Percentiles rank a stretch among this genome's conserved stretches.
Conservation (phyloP, 805 yeast genomes). For the Suhomyces emberorum region DNA sequence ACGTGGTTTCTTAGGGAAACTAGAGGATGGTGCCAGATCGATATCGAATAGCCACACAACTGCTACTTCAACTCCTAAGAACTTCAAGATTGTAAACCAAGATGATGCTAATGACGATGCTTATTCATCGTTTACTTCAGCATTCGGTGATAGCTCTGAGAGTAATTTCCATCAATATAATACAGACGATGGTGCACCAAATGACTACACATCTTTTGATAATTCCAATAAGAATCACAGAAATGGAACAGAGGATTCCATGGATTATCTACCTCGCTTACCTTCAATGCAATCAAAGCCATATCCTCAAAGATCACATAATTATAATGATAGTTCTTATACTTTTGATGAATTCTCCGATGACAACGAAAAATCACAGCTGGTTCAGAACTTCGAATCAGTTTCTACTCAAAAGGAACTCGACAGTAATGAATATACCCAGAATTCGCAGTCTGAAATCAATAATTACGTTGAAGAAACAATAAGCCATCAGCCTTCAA, state of each 20-base stretch:
- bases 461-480: conserved; percentile 4
- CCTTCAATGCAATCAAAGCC: not conserved
- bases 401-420: conserved; percentile 1
- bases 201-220: conserved; percentile 14
- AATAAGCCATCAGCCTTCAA: conserved; percentile 10
- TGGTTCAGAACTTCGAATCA: conserved; percentile 2
- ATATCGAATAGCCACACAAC: conserved; percentile 19
- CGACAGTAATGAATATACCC: not conserved
- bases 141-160: conserved; percentile 18
- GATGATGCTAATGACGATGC: conserved; percentile 15
- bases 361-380: conserved; percentile 8
- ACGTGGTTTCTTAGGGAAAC: conserved; percentile 22
- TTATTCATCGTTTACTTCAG: conserved; percentile 34
- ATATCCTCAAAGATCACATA: conserved; percentile 1
- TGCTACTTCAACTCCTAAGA: conserved; percentile 41
- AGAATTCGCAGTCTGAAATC: not conserved
- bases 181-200: conserved; percentile 7
- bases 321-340: conserved; percentile 21
- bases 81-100: conserved; percentile 15
- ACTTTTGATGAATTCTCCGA: conserved; percentile 32
- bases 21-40: conserved; percentile 6
- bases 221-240: conserved; percentile 7
- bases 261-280: conserved; percentile 7
- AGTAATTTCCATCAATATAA: conserved; percentile 12
- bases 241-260: conserved; percentile 12